phyloP scores from a whole-genome alignment of 2,329 filamentous ascomycete genomes.

The Colletotrichum cereale region DNA sequence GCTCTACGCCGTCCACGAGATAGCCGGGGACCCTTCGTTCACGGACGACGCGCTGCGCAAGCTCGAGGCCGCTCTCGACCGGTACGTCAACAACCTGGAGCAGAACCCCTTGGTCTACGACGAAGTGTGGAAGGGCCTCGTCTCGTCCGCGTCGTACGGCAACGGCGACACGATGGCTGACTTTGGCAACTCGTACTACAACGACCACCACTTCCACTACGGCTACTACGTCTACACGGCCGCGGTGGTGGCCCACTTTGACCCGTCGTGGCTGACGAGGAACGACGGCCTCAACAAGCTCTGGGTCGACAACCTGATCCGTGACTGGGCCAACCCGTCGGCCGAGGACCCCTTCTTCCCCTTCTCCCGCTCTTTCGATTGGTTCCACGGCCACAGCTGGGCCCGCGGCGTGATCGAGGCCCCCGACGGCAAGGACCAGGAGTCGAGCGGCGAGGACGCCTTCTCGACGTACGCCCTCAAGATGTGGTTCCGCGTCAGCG shows the following conservation, averaged over 20 bases:
- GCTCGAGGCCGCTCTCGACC: conserved; percentile 70
- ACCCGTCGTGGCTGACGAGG: conserved; percentile 73
- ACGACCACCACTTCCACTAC: conserved; percentile 74
- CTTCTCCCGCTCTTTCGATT: conserved; percentile 82
- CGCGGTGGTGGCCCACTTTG: conserved; percentile 79
- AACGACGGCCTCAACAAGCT: conserved; percentile 64
- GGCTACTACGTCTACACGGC: conserved; percentile 87
- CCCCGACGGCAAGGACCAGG: conserved; percentile 76
- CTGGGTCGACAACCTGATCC: conserved; percentile 81
- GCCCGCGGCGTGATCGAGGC: conserved; percentile 77
- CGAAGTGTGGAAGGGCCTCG: conserved; percentile 76
- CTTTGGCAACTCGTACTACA: conserved; percentile 85
- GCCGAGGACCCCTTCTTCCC: conserved; percentile 77
- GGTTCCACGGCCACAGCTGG: conserved; percentile 88
- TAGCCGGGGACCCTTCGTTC: conserved; percentile 65
- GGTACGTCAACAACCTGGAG: conserved; percentile 72
- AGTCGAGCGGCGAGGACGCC: conserved; percentile 85
- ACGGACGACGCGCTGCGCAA: conserved; percentile 65
- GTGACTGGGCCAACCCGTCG: conserved; percentile 79
- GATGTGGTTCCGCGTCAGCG: conserved; percentile 82
- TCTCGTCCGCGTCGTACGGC: conserved; percentile 75
- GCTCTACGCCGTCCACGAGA: conserved; percentile 68
- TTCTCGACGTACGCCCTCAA: conserved; percentile 84
- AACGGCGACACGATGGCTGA: conserved; percentile 75
- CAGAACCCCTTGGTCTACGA: conserved; percentile 69